Base-by-base conservation (phyloP, 108 stramenopile species). In the Cyclostephanos invisitatus region DNA sequence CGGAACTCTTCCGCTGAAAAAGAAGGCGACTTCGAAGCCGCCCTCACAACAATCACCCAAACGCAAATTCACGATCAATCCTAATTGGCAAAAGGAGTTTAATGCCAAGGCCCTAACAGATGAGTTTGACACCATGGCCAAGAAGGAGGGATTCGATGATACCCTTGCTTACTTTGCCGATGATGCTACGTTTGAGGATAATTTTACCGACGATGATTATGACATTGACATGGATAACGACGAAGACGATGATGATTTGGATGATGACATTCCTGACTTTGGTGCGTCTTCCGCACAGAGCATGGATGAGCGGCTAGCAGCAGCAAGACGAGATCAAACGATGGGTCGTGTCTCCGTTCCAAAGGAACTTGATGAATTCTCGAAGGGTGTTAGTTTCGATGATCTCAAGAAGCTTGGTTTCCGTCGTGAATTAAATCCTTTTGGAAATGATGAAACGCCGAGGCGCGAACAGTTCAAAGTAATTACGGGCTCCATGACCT, bases 61-160 rank as follows among this genome's bases (percentile, higher is more conserved):
- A 58, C 67, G 32, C 32, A 83, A 83, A 60, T 66, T 80, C 40
- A 64, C 50, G 17, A 63, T 83, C 78, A 83, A 83, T 55, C 83
- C 83, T 37, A 83, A 83, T 54, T 80, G 78, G 83, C 50, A 67
- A 15, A 76, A 57, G 8, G 83, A 80, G 55, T 75, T 84, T 53
- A 73, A 84, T 50, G 64, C 51, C 14, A 67, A 74, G 29, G 84
- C 81, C 11, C 48, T 84, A 15, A 44, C 86, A 15, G 78, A 75
- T 20, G 91, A 89, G n/a, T 95, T 95, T 79, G 90, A 91, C 57
- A 89, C 89, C 17, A 66, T 95, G 55, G 91, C 94, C n/a, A 78
- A 80, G 49, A 90, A 90, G 61, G 94, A 95, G 32, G 94, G 94
- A 17, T 95, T 95, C 60, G 89, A 89, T 67, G 84, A 73, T 18